Base-by-base conservation (phyloP, 306 rosid species). In the Quercus suber region DNA sequence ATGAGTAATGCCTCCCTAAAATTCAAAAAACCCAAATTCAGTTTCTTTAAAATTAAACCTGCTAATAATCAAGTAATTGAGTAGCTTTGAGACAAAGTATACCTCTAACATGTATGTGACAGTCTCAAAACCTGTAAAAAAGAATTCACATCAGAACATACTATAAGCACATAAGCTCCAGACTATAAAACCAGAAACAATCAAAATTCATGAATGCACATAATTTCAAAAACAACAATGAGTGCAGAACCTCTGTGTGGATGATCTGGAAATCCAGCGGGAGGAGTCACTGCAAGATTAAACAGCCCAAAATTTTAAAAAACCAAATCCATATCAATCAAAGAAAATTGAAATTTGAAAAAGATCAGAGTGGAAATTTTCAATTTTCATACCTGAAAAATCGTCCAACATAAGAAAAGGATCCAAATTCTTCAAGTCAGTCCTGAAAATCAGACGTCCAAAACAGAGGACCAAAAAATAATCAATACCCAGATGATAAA, bases 1-100 rank as follows among this genome's bases (percentile, higher is more conserved):
- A 81, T 95, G 99, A 81, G 98, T 92, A 14, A 95, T 88, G 51
- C 88, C 94, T 82, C 98, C 99, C 98, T 94, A 77, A 73, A 85
- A 79, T 77, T 53, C 74, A 56, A 27, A 25, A 53, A 30, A 71
- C 17, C n/a, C 45, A 58, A 4, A 43, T 11, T 25, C 1, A 19
- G 55, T 19, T 33, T 10, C 23, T 25, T 84, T 12, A 6, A 8
- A 20, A 21, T 51, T 75, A 65, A 55, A 28, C 45, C 51, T 55
- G n/a, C 45, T 14, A 6, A 19, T n/a, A 21, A 43, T 37, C 19
- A 15, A 5, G 53, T 1, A 5, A 31, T 23, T 67, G 25, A 9
- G 63, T n/a, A 35, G 19, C 18, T 78, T 25, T 4, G 23, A 28
- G 10, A 27, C n/a, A 55, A 19, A 27, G 11, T 65, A 65, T 84